Evolutionary conservation across 1,284 basidiomycete species (phyloP), one percentile per base, ranked within the genome.

Genomic region (Pisolithus thermaeus): DNA sequence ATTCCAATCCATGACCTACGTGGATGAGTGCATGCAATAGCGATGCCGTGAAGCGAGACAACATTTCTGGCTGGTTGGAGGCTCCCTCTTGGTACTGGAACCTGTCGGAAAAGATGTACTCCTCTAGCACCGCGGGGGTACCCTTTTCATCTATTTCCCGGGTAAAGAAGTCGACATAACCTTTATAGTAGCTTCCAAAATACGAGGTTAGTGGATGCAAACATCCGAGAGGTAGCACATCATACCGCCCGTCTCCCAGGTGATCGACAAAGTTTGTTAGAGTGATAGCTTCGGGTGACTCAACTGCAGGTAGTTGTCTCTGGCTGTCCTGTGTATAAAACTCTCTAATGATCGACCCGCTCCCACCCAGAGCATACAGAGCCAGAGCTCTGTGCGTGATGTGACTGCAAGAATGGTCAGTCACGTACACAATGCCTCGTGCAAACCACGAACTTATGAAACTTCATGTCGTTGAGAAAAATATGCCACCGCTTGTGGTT

Each of bases 131-230:
- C 1, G 64, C 59, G 2, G 65, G 57, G 1, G 73, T 62, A 3
- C 77, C 77, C 18, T 74, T 70, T 18, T 73, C 64, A 30, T 72
- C 60, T 8, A 85, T 59, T 9, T 71, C 61, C 0, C 71, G 61
- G 8, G 67, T 67, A 67, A 86, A 87, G 66, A 84, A 87, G 7
- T 67, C 53, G 25, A 82, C 57, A 57, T 86, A 88, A 1, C 73
- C 75, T 9, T 71, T 63, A 58, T 81, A 87, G 59, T 73, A 86
- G 4, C 83, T 85, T 45, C 11, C 39, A 25, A 6, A 9, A 25
- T 7, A 0, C 12, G 6, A 14, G 27, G 32, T n/a, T 12, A 25
- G 2, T 7, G 7, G 30, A 23, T 22, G 25, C 4, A 7, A 43
- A 6, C 7, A 3, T 4, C 4, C 6, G 0, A 11, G 8, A 36